A percentile compares a stretch with the other conserved stretches of the same genome.
phyloP scores from a whole-genome alignment of 208 protist species.

The Crithidia expoeki region DNA sequence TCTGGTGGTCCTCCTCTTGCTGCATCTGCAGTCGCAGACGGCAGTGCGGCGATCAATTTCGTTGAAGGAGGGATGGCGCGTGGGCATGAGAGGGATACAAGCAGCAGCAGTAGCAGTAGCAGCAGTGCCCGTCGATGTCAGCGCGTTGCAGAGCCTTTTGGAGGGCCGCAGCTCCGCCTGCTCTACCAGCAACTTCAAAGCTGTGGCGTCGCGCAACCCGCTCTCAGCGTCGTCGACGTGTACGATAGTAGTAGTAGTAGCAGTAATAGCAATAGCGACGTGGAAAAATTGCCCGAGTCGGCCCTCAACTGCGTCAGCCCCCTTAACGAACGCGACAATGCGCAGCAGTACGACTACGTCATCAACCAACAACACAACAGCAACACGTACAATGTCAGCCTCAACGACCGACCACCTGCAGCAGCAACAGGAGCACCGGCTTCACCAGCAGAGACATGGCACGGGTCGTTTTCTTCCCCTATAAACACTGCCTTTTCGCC shows the following conservation, averaged over 20 bases:
- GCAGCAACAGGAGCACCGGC: background rate
- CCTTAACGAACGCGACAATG: background rate
- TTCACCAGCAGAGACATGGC: background rate
- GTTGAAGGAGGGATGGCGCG: too few relatives aligned
- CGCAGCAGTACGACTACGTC: background rate
- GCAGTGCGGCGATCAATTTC: too few relatives aligned
- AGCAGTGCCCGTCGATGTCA: slow-evolving; percentile 2
- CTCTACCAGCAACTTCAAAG: slow-evolving; percentile 33
- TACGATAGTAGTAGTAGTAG: slow-evolving; percentile 4
- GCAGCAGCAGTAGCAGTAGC: background rate
- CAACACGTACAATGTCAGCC: too few relatives aligned
- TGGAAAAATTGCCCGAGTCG: slow-evolving; percentile 10
- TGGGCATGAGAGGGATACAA: too few relatives aligned
- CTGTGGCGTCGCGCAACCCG: slow-evolving; percentile 33
- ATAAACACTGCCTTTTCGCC: background rate
- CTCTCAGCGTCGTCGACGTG: slow-evolving; percentile 36
- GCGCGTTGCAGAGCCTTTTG: slow-evolving; percentile 26
- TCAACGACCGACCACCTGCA: background rate
- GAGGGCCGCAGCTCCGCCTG: slow-evolving; percentile 25
- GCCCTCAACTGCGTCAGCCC: slow-evolving; percentile 1
- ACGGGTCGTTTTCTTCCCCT: background rate
- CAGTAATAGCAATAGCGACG: background rate
- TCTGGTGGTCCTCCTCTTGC: too few relatives aligned
- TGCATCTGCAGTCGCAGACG: too few relatives aligned
- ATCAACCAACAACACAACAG: background rate